Evolutionary conservation across 345 rosid species (phyloP).

Genomic region (Salix dunnii): DNA sequence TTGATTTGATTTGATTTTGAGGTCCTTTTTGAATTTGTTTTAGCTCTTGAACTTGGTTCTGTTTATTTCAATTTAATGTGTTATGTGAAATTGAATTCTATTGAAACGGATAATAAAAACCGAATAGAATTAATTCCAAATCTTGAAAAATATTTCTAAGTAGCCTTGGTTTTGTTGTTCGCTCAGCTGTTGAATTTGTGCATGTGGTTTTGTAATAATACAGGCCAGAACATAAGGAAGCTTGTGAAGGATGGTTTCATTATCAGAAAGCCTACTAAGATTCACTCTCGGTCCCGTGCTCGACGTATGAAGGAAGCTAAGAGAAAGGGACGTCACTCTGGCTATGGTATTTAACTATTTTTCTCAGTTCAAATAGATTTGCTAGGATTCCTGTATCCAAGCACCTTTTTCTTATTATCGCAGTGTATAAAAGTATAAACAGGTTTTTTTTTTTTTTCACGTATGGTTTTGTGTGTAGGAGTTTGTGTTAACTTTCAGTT

Average conservation of each 20-base stretch:
- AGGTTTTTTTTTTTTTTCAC: not conserved
- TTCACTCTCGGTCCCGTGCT: conserved; percentile 91
- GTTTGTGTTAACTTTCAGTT: not conserved
- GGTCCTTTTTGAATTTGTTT: not conserved
- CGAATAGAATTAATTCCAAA: not conserved
- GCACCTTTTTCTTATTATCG: not conserved
- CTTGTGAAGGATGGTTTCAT: conserved; percentile 93
- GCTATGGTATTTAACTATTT: conserved; percentile 54
- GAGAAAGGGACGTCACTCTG: conserved; percentile 95
- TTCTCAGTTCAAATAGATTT: not conserved
- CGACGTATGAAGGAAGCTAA: conserved; percentile 82
- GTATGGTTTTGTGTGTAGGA: not conserved
- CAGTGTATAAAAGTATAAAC: not conserved
- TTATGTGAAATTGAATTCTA: not conserved
- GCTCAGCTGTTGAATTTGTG: not conserved
- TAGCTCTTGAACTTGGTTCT: not conserved
- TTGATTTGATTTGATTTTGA: no score
- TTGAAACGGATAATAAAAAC: not conserved
- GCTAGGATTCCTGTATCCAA: not conserved
- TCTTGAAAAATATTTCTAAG: not conserved
- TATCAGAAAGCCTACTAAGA: conserved; percentile 95
- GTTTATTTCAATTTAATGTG: not conserved
- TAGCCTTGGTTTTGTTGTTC: not conserved
- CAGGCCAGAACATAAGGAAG: conserved; percentile 96
- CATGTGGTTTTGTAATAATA: not conserved